Evolutionary conservation across 768 basidiomycete genomes (phyloP), one percentile per base, ranked within the genome.

Genomic region (Collybia sp.): DNA sequence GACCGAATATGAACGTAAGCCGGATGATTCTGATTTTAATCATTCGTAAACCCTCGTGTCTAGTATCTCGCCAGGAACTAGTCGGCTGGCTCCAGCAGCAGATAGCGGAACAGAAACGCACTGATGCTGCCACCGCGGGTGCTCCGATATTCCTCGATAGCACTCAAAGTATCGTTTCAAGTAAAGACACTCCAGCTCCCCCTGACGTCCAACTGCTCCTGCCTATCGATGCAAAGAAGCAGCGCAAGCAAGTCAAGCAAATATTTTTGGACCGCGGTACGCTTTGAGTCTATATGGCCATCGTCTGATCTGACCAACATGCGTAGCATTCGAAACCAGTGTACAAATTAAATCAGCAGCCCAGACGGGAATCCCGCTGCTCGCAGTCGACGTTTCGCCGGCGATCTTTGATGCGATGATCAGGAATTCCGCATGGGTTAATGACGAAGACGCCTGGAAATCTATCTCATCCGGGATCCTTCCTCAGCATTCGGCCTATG

Each of bases 361-460:
- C 18, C 77, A 81, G 47, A 70, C 66, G 9, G 80, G 79, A 9
- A 68, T 87, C 50, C 83, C 85, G 1, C 79, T 78, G 16, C 64
- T 92, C n/a, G 87, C 80, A 1, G 72, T 91, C 12, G 88, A 91
- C 46, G 80, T 90, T 9, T 66, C 80, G 1, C 60, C 72, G 0
- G 48, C 65, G 6, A 72, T 80, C 1, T 89, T 89, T 51, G 85
- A 88, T 40, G 55, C 69, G 1, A 76, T 92, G 70, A 70, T 72
- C 20, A 74, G 69, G 56, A 78, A 61, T 31, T 57, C 79, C 3
- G 59, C 66, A 12, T 91, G 89, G 89, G 63, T 89, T 18, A 73
- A 73, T 4, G 86, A 88, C 49, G 89, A 92, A 37, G 86, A 90
- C 33, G 68, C 71, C 0, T 88, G 89, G 86, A 84, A 81, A 61